Conservation (phyloP, 2,329 filamentous ascomycete species). For the Purpureocillium lavendulum region DNA sequence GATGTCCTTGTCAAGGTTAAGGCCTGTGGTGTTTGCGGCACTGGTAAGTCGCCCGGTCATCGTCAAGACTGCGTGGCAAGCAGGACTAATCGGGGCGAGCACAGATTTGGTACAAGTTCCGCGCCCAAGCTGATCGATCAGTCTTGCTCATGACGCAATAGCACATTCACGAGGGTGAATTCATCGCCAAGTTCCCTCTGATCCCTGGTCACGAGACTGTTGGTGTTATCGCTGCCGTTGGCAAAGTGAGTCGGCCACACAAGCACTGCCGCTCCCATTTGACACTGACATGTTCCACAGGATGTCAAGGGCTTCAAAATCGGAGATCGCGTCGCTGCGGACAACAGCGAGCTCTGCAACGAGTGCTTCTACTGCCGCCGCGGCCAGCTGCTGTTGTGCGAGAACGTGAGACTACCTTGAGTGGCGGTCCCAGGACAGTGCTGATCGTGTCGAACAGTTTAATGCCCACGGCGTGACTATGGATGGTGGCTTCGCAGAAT, state of each 20-base stretch:
- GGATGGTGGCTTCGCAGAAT: conserved; percentile 66
- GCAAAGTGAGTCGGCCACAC: conserved; percentile 21
- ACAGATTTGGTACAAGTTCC: conserved; percentile 23
- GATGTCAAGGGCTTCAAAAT: conserved; percentile 52
- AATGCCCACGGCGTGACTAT: conserved; percentile 59
- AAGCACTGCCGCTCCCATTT: not conserved
- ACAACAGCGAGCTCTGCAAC: conserved; percentile 59
- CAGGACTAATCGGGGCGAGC: too few species aligned
- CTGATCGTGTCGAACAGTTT: conserved; percentile 27
- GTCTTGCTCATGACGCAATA: conserved; percentile 2
- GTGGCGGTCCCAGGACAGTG: too few species aligned
- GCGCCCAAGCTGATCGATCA: too few species aligned
- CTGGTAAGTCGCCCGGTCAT: conserved; percentile 27
- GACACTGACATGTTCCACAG: conserved; percentile 10
- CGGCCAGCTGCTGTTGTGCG: conserved; percentile 59
- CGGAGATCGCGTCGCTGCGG: conserved; percentile 56
- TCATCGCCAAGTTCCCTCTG: conserved; percentile 53
- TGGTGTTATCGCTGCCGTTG: conserved; percentile 52
- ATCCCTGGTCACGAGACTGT: conserved; percentile 63
- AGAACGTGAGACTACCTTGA: conserved; percentile 33
- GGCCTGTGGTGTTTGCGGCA: conserved; percentile 56
- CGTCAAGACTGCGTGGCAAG: too few species aligned
- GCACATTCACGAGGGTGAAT: conserved; percentile 63
- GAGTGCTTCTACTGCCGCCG: conserved; percentile 68
- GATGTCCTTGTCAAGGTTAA: conserved; percentile 60